Evolutionary conservation across 495 filamentous ascomycete genomes (phyloP).

Genomic region (Penicillium ochrochloron): DNA sequence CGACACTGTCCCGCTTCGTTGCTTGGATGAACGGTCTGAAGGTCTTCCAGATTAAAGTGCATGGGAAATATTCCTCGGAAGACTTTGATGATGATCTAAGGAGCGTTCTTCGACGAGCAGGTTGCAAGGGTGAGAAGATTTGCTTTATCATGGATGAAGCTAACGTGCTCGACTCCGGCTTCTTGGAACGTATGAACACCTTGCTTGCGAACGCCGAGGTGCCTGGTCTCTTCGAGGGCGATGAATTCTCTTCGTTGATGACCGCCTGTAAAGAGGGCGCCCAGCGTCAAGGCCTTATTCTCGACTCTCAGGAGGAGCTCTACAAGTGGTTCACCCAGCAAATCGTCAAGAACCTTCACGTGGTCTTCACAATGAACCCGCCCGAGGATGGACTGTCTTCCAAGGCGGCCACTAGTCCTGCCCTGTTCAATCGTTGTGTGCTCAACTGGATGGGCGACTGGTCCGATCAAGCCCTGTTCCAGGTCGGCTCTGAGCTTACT

Average conservation of each 20-base stretch:
- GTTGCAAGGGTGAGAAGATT: constrained; percentile 98
- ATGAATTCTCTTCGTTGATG: constrained; percentile 95
- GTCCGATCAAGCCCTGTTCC: constrained; percentile 98
- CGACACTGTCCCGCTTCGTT: constrained; percentile 94
- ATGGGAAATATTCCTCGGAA: constrained; percentile 96
- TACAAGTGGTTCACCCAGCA: constrained; percentile 99
- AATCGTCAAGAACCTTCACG: constrained; percentile 97
- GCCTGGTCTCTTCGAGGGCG: constrained; percentile 95
- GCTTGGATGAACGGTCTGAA: constrained; percentile 99
- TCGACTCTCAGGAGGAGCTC: constrained; percentile 96
- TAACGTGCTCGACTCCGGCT: constrained; percentile 97
- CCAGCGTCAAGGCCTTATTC: constrained; percentile 89
- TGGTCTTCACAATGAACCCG: constrained; percentile 99
- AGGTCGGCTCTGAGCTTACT: constrained; percentile 94
- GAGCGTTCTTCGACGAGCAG: constrained; percentile 88
- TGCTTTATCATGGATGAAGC: constrained; percentile 99
- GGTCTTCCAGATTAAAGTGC: constrained; percentile 99
- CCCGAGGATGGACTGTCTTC: constrained; percentile 92
- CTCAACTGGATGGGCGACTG: constrained; percentile 99
- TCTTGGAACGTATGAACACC: constrained; percentile 99
- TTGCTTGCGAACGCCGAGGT: constrained; percentile 97
- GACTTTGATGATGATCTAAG: constrained; percentile 98
- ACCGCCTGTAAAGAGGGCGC: constrained; percentile 98
- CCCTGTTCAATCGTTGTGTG: constrained; percentile 98
- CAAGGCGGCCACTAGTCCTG: constrained; percentile 95